Conservation (phyloP, 2,329 filamentous ascomycete species). For the Fusarium goolgardi region DNA sequence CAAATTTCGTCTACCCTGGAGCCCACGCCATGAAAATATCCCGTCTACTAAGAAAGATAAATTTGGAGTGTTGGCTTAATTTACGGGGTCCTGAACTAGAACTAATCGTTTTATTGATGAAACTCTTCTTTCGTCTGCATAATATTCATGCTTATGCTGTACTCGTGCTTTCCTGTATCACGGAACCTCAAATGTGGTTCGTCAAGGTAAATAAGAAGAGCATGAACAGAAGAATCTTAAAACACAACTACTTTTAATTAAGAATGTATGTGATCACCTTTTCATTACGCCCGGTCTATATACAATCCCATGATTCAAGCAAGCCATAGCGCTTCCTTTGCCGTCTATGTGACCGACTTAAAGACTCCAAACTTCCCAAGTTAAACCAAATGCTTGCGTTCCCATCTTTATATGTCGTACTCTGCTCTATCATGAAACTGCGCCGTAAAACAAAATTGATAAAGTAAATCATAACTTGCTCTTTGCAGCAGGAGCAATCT, state of each 20-base stretch:
- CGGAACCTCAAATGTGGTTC: not conserved
- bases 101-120: not conserved
- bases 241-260: conserved; percentile 31
- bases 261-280: conserved; percentile 34
- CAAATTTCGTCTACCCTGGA: conserved; percentile 26
- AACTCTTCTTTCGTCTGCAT: not conserved
- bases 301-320: conserved; percentile 37
- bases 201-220: not conserved
- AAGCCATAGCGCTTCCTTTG: conserved; percentile 22
- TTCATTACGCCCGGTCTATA: conserved; percentile 35
- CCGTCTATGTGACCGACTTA: conserved; percentile 37
- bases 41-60: not conserved
- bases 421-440: conserved; percentile 43
- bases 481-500: conserved; percentile 58
- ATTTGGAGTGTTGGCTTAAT: not conserved
- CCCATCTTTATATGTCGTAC: conserved; percentile 42
- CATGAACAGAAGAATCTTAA: not conserved
- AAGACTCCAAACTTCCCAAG: conserved; percentile 45
- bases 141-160: not conserved
- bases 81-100: not conserved
- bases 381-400: conserved; percentile 46
- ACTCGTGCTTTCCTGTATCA: not conserved
- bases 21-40: not conserved
- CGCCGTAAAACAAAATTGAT: conserved; percentile 28
- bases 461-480: conserved; percentile 51